These are phyloP conservation scores for Maudiozyma serrabonitensis DNA, from an alignment of 805 yeast genomes.

Conservation along the genomic window DNA sequence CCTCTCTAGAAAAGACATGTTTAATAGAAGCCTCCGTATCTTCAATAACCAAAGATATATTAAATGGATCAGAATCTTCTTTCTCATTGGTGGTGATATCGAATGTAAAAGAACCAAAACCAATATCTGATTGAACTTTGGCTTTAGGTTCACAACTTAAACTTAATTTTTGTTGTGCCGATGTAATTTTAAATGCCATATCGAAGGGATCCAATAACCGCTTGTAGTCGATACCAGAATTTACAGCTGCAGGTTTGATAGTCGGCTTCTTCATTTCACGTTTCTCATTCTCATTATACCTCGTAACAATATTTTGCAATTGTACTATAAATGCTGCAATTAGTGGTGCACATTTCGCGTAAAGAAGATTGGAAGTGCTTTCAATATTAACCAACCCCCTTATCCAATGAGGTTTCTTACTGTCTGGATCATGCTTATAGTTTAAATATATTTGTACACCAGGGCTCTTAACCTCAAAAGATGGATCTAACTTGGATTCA, in stretches of 20 bases:
- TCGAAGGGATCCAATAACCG: constrained; percentile 46
- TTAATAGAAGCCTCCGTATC: constrained; percentile 64
- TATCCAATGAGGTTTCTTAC: constrained; percentile 19
- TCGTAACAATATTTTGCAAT: constrained; percentile 38
- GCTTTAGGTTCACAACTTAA: constrained; percentile 92
- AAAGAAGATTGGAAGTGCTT: constrained; percentile 61
- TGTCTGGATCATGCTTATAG: constrained; percentile 30
- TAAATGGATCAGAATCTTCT: constrained; percentile 33
- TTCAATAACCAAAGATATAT: constrained; percentile 40
- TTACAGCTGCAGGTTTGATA: constrained; percentile 1
- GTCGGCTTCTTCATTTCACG: background rate
- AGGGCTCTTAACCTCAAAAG: constrained; percentile 65
- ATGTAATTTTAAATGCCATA: constrained; percentile 48
- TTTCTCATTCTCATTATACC: constrained; percentile 11
- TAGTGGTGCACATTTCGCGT: constrained; percentile 73
- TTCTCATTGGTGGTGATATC: constrained; percentile 43
- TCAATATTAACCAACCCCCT: constrained; percentile 22
- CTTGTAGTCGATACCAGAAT: constrained; percentile 30
- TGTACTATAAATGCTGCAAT: constrained; percentile 48
- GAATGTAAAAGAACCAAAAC: constrained; percentile 57
- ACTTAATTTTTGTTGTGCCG: constrained; percentile 65
- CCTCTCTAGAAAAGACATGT: constrained; percentile 83
- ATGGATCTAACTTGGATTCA: constrained; percentile 34
- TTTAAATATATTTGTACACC: constrained; percentile 50
- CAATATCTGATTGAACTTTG: constrained; percentile 77